These are phyloP conservation scores for Cercospora beticola DNA, from an alignment of 2,329 filamentous ascomycete species.

Conservation along the genomic window DNA sequence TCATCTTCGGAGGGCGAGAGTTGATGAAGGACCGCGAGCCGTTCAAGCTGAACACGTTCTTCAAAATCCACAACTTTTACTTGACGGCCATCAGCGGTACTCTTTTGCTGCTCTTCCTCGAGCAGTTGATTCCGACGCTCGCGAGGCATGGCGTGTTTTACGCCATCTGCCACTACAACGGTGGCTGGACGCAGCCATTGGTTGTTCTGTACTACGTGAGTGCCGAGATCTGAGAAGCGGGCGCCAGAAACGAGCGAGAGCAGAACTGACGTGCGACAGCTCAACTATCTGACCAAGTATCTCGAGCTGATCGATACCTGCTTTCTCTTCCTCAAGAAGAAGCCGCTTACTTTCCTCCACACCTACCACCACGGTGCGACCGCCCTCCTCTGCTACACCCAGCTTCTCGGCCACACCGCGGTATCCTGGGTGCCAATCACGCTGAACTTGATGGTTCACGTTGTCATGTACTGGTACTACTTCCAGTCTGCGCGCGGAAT, in stretches of 20 bases:
- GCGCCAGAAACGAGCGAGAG: background rate
- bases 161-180: conserved; percentile 75
- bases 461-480: conserved; percentile 99
- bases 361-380: conserved; percentile 98
- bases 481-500: conserved; percentile 97
- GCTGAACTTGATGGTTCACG: conserved; percentile 90
- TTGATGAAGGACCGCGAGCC: conserved; percentile 84
- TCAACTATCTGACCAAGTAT: conserved; percentile 98
- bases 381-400: conserved; percentile 95
- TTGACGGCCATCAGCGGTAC: conserved; percentile 80
- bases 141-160: conserved; percentile 81
- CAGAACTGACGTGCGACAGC: conserved; percentile 51
- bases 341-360: conserved; percentile 97
- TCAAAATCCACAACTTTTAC: conserved; percentile 96
- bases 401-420: conserved; percentile 86
- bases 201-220: conserved; percentile 96
- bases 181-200: conserved; percentile 91
- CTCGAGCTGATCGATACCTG: conserved; percentile 92
- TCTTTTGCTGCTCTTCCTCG: conserved; percentile 80
- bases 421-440: conserved; percentile 95
- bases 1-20: conserved; percentile 91
- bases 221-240: conserved; percentile 26
- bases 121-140: conserved; percentile 85
- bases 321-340: conserved; percentile 99
- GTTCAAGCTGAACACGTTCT: conserved; percentile 82